Evolutionary conservation across 139 green algal genomes (phyloP), one percentile per base, ranked within the genome.

Genomic region (Chlorella sorokiniana): DNA sequence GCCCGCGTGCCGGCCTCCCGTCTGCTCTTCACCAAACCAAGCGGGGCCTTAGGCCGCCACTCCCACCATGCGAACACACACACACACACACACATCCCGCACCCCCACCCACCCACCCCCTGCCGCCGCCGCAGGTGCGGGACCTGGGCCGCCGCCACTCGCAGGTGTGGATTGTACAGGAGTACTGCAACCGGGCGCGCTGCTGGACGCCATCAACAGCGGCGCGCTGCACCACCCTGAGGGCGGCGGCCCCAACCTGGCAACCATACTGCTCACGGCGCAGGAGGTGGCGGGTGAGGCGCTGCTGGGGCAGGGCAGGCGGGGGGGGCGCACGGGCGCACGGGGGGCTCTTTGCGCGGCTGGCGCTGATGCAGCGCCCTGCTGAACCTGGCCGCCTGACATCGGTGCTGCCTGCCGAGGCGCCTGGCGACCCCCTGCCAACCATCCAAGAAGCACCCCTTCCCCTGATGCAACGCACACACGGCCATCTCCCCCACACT

Each of bases 241-340:
- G 1, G 59, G 56, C 40, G 16, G 59, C 40, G 16, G 40, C 29
- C 75, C 75, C 56, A 71, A 81, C 75, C 38, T 81, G 59, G 40
- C 29, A 3, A 59, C 75, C 40, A 59, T 70, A 16, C 37, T 81
- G 59, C 51, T 62, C 6, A 27, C 59, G 2, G 75, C 59, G 2
- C 16, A 48, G 25, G 89, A 95, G 81, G 52, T 79, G 35, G 73
- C 73, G 33, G 71, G 71, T 35, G 51, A 29, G 33, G 10, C 52
- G 7, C n/a, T n/a, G n/a, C n/a, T n/a, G n/a, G n/a, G n/a, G n/a
- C n/a, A n/a, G n/a, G n/a, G n/a, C n/a, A n/a, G n/a, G n/a, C n/a
- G n/a, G n/a, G n/a, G n/a, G n/a, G n/a, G n/a, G n/a, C n/a, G n/a
- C n/a, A n/a, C n/a, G n/a, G n/a, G n/a, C n/a, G n/a, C n/a, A n/a